Percentiles rank a stretch among this genome's conserved stretches.
Conservation (phyloP, 148 eudicot species). For the Polygonum maritimum region DNA sequence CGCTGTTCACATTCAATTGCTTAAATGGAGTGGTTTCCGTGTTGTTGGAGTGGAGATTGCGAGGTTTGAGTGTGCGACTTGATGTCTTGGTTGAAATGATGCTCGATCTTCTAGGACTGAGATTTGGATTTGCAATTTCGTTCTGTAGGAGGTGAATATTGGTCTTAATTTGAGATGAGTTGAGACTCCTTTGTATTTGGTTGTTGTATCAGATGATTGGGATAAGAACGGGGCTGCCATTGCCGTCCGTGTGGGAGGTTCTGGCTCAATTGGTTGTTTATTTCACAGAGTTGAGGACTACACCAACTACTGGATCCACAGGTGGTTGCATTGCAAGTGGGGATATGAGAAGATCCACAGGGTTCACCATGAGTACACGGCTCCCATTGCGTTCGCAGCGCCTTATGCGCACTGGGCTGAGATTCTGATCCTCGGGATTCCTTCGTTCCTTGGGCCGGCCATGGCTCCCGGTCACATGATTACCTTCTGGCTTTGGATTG, state of each 20-base stretch:
- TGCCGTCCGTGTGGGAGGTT: constrained; percentile 77
- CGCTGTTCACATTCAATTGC: not conserved
- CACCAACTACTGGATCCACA: constrained; percentile 88
- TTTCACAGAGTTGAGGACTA: constrained; percentile 77
- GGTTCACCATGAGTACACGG: constrained; percentile 91
- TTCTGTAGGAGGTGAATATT: not conserved
- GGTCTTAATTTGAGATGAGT: not conserved
- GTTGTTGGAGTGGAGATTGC: too few species aligned
- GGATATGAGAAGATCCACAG: constrained; percentile 85
- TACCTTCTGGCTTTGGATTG: constrained; percentile 92
- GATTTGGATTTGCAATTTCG: not conserved
- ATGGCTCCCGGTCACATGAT: constrained; percentile 83
- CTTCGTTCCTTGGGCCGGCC: constrained; percentile 85
- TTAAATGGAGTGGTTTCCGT: not conserved
- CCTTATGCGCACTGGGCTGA: constrained; percentile 95
- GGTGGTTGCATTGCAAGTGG: constrained; percentile 75
- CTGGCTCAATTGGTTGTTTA: constrained; percentile 56
- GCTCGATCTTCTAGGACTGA: too few species aligned
- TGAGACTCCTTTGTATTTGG: not conserved
- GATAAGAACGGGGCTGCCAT: constrained; percentile 67
- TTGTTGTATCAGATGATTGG: constrained; percentile 54
- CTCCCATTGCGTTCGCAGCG: constrained; percentile 79
- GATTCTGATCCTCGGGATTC: constrained; percentile 80
- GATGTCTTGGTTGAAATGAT: too few species aligned
- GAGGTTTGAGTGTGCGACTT: not conserved